Conservation (phyloP, 2,329 filamentous ascomycete genomes). For the Lasiodiplodia sp. region DNA sequence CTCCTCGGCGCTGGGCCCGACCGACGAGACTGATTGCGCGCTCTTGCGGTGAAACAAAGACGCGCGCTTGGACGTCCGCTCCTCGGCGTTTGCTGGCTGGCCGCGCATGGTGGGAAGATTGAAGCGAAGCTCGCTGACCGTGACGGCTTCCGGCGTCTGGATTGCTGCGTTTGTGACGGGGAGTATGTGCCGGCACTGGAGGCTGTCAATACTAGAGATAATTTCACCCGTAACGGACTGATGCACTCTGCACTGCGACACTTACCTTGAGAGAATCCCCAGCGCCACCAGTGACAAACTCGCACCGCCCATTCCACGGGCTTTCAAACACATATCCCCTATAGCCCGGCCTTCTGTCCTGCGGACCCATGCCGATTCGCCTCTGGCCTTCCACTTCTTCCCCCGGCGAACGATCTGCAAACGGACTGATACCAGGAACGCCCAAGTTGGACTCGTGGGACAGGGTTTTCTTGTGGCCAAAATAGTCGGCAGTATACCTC, state of each 20-base stretch:
- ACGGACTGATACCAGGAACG: constrained; percentile 34
- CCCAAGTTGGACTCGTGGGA: constrained; percentile 53
- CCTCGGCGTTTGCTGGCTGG: constrained; percentile 42
- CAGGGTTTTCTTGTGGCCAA: constrained; percentile 48
- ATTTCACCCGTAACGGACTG: not conserved
- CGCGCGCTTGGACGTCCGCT: constrained; percentile 40
- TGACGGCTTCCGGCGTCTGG: constrained; percentile 46
- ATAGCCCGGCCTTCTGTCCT: constrained; percentile 59
- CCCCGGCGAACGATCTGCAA: constrained; percentile 7
- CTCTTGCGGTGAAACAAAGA: constrained; percentile 46
- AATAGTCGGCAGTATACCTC: constrained; percentile 46
- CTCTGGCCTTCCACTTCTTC: constrained; percentile 4
- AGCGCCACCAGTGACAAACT: constrained; percentile 79
- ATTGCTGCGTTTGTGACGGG: constrained; percentile 51
- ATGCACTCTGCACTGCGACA: not conserved
- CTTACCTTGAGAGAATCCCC: constrained; percentile 71
- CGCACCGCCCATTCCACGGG: constrained; percentile 87
- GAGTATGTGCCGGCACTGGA: constrained; percentile 72
- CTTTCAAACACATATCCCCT: constrained; percentile 77
- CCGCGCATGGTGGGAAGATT: constrained; percentile 66
- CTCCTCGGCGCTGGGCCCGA: constrained; percentile 6
- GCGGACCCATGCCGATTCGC: constrained; percentile 43
- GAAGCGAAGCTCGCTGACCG: constrained; percentile 86
- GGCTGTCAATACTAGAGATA: constrained; percentile 31
- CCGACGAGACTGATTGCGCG: constrained; percentile 38